Evolutionary conservation across 257 asterid species (phyloP).

Genomic region (Nicotiana knightiana): DNA sequence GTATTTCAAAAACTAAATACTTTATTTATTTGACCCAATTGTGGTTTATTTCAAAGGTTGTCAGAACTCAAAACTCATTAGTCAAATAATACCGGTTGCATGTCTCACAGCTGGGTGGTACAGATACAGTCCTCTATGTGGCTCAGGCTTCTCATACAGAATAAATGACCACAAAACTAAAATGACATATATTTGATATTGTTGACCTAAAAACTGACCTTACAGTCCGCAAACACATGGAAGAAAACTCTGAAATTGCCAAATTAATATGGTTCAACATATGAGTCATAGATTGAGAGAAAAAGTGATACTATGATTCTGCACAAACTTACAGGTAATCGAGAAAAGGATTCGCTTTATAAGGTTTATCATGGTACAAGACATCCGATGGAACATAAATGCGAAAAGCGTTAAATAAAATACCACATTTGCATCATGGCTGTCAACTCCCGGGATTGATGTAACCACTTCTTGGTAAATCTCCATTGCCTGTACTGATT

Average conservation of each 20-base stretch:
- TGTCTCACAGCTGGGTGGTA: background rate
- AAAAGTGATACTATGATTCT: background rate
- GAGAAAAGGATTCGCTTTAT: background rate
- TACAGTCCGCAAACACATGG: background rate
- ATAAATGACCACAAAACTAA: background rate
- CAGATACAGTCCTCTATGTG: background rate
- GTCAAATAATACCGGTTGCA: background rate
- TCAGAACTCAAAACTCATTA: background rate
- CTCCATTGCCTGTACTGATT: conserved; percentile 64
- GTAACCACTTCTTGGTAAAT: conserved; percentile 71
- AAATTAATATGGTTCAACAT: background rate
- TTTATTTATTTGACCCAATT: background rate
- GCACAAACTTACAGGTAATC: background rate
- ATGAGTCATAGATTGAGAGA: background rate
- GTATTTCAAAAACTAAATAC: background rate
- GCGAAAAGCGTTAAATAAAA: conserved; percentile 3
- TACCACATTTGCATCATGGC: conserved; percentile 84
- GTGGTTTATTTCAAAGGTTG: background rate
- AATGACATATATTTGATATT: background rate
- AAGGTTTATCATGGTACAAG: background rate
- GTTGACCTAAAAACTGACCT: background rate
- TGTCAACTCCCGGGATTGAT: conserved; percentile 85
- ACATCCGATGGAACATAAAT: background rate
- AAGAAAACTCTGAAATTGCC: background rate
- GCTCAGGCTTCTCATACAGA: background rate